phyloP scores from a whole-genome alignment of 1,284 basidiomycete genomes.

The Ustilago esculenta region DNA sequence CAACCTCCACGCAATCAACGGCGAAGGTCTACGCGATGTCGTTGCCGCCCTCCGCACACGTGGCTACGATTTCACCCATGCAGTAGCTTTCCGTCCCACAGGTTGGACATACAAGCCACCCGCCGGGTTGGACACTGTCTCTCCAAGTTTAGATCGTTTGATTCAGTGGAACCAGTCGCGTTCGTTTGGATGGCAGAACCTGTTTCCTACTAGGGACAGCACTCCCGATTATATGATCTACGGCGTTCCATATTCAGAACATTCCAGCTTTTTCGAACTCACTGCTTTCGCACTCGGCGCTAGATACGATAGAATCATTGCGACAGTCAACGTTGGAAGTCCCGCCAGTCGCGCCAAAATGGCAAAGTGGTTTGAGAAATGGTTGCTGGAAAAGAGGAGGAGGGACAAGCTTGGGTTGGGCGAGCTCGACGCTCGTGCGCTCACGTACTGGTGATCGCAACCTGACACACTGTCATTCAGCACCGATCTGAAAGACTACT shows the following conservation, averaged over 20 bases:
- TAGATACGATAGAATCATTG: constrained; percentile 84
- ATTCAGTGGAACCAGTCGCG: constrained; percentile 76
- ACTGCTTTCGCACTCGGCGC: constrained; percentile 80
- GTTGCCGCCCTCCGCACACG: constrained; percentile 73
- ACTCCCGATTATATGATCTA: constrained; percentile 77
- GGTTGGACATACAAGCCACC: constrained; percentile 88
- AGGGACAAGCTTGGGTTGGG: constrained; percentile 33
- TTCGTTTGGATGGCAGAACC: constrained; percentile 75
- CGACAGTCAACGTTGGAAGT: constrained; percentile 92
- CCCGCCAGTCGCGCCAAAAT: constrained; percentile 70
- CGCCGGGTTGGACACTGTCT: constrained; percentile 72
- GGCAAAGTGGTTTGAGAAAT: constrained; percentile 62
- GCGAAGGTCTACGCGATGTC: constrained; percentile 82
- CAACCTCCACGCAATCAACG: constrained; percentile 79
- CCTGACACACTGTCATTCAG: not conserved
- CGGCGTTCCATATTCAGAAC: constrained; percentile 92
- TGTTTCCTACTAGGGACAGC: constrained; percentile 79
- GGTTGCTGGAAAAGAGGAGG: constrained; percentile 52
- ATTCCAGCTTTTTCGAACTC: constrained; percentile 78
- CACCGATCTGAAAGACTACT: constrained; percentile 5
- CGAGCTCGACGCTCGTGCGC: constrained; percentile 28
- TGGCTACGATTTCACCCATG: constrained; percentile 77
- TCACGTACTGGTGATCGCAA: constrained; percentile 51
- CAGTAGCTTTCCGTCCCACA: constrained; percentile 87
- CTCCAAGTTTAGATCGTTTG: constrained; percentile 38